Conservation (phyloP, 345 rosid genomes). For the Anastatica hierochuntica region DNA sequence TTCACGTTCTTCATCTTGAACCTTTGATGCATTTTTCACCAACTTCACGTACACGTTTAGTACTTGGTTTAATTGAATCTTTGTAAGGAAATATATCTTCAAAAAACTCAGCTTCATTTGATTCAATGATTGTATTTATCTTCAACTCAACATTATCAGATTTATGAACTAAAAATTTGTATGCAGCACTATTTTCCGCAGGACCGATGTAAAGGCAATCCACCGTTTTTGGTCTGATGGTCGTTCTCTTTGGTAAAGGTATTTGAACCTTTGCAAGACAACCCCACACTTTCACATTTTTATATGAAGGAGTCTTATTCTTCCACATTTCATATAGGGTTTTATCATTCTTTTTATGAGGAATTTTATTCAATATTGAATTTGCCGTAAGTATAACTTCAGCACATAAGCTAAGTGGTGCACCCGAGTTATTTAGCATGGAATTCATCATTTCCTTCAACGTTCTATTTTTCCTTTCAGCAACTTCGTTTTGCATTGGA, state of each 20-base stretch:
- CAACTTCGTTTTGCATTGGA: not conserved
- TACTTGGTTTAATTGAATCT: not conserved
- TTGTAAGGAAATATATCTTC: not conserved
- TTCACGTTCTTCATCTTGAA: not conserved
- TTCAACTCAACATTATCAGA: not conserved
- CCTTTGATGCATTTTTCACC: not conserved
- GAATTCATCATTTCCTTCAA: not conserved
- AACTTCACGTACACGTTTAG: not conserved
- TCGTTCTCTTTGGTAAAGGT: constrained; percentile 2
- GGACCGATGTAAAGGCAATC: not conserved
- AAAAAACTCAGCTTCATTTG: not conserved
- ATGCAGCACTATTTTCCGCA: not conserved
- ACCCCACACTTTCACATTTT: constrained; percentile 4
- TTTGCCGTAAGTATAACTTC: not conserved
- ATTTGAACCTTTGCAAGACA: not conserved
- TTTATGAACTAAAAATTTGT: not conserved
- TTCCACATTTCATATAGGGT: not conserved
- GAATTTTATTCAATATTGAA: not conserved
- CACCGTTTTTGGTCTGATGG: not conserved
- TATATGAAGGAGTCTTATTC: not conserved
- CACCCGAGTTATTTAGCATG: not conserved
- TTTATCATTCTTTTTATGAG: not conserved
- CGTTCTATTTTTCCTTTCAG: not conserved
- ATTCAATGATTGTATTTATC: not conserved
- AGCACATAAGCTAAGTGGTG: not conserved